Evolutionary conservation across 2,329 filamentous ascomycete genomes (phyloP).

Genomic region (Amauroascus niger): DNA sequence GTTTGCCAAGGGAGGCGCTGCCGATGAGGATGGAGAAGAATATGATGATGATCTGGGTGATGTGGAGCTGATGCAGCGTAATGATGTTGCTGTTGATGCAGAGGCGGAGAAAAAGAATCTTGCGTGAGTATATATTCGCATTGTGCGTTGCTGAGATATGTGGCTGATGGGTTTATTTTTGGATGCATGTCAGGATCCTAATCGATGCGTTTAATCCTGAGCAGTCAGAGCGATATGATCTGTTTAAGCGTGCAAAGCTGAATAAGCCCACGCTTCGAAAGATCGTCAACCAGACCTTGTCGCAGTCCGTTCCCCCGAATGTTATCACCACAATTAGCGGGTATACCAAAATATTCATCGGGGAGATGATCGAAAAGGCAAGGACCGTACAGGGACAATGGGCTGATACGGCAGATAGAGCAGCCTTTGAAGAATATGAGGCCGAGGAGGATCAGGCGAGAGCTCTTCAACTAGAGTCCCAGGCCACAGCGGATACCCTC

Average conservation of each 20-base stretch:
- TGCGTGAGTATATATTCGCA: conserved; percentile 30
- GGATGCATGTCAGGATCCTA: conserved; percentile 28
- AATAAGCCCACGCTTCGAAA: conserved; percentile 43
- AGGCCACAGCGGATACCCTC: neutral
- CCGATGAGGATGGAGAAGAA: conserved; percentile 38
- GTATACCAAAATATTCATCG: conserved; percentile 58
- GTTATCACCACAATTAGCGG: conserved; percentile 56
- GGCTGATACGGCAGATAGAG: conserved; percentile 43
- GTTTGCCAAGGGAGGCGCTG: conserved; percentile 21
- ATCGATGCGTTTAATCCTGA: conserved; percentile 40
- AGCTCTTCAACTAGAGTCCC: neutral
- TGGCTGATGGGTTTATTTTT: neutral
- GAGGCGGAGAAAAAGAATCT: conserved; percentile 45
- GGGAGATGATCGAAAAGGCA: conserved; percentile 56
- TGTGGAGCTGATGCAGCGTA: conserved; percentile 39
- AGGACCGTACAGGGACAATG: conserved; percentile 50
- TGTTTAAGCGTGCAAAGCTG: conserved; percentile 43
- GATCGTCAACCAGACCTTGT: conserved; percentile 58
- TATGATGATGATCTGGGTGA: conserved; percentile 44
- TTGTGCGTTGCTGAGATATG: conserved; percentile 10
- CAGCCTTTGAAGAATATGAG: conserved; percentile 46
- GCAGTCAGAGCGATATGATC: conserved; percentile 41
- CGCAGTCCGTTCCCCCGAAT: conserved; percentile 55
- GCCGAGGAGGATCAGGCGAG: conserved; percentile 40
- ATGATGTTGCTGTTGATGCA: conserved; percentile 40